Evolutionary conservation across 2,329 filamentous ascomycete genomes (phyloP).

Genomic region (Pseudogymnoascus sp.): DNA sequence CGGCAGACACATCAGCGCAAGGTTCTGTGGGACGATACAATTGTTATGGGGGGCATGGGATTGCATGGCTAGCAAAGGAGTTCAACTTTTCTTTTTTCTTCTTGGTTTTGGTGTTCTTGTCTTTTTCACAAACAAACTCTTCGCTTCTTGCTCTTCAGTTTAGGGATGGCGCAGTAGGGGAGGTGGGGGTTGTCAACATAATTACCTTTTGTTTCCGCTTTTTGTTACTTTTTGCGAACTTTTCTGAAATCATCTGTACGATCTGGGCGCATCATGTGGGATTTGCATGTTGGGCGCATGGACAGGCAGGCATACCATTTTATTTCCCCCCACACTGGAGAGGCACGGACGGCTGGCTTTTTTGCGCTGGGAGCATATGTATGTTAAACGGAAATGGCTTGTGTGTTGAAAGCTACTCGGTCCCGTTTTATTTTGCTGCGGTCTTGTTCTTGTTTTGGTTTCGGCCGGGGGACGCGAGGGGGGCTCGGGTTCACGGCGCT

Average conservation of each 20-base stretch:
- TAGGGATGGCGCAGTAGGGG: background rate
- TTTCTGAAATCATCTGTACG: constrained; percentile 1
- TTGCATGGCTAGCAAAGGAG: constrained; percentile 4
- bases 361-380: constrained; percentile 4
- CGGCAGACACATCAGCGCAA: constrained; percentile 4
- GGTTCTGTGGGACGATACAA: constrained; percentile 7
- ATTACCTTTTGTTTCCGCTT: constrained; percentile 1
- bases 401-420: background rate
- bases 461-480: background rate
- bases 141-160: constrained; percentile 1
- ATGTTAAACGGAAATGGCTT: constrained; percentile 2
- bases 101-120: constrained; percentile 4
- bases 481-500: background rate
- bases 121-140: background rate
- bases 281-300: constrained; percentile 5
- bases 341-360: background rate
- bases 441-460: background rate
- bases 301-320: constrained; percentile 6
- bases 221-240: background rate
- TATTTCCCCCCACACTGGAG: background rate
- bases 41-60: constrained; percentile 3
- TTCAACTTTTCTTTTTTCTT: background rate
- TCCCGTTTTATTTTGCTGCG: background rate
- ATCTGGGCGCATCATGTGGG: constrained; percentile 6
- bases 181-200: background rate